Conservation (phyloP, 257 asterid genomes). For the Henckelia pumila region DNA sequence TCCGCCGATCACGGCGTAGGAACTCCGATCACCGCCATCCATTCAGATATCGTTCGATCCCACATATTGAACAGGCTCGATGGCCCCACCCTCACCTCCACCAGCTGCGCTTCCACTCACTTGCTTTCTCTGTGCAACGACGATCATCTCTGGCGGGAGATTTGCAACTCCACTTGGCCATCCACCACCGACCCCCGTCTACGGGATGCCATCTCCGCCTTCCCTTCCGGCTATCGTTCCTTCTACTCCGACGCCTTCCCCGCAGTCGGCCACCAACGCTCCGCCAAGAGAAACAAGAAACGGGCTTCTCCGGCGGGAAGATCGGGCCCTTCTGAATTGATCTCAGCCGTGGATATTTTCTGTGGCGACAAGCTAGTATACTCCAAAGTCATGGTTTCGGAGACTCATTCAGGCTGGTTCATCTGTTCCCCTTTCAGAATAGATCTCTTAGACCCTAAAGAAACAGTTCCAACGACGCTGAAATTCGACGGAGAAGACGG, state of each 20-base stretch:
- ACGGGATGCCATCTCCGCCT: conserved; percentile 34
- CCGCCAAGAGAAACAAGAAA: neutral
- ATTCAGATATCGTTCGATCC: conserved; percentile 56
- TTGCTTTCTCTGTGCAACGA: conserved; percentile 45
- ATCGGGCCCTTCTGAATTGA: conserved; percentile 24
- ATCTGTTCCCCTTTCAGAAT: conserved; percentile 51
- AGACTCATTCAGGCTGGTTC: conserved; percentile 61
- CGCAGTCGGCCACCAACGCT: conserved; percentile 18
- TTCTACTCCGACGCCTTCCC: conserved; percentile 73
- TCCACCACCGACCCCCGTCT: conserved; percentile 55
- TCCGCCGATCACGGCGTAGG: conserved; percentile 23
- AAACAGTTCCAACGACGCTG: conserved; percentile 45
- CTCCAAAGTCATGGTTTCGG: conserved; percentile 43
- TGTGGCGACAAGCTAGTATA: conserved; percentile 39
- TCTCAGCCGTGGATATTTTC: conserved; percentile 73
- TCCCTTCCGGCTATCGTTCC: conserved; percentile 66
- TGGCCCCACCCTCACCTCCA: conserved; percentile 71
- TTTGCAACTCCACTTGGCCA: conserved; percentile 73
- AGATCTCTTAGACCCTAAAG: conserved; percentile 50
- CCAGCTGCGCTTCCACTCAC: conserved; percentile 46
- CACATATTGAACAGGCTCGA: conserved; percentile 64
- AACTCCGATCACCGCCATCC: conserved; percentile 46
- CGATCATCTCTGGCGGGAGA: conserved; percentile 51
- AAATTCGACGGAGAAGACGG: conserved; percentile 43
- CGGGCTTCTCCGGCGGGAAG: no score